Evolutionary conservation across 1,139 yeast species (phyloP).

Genomic region (Debaryomycetaceae sp.): DNA sequence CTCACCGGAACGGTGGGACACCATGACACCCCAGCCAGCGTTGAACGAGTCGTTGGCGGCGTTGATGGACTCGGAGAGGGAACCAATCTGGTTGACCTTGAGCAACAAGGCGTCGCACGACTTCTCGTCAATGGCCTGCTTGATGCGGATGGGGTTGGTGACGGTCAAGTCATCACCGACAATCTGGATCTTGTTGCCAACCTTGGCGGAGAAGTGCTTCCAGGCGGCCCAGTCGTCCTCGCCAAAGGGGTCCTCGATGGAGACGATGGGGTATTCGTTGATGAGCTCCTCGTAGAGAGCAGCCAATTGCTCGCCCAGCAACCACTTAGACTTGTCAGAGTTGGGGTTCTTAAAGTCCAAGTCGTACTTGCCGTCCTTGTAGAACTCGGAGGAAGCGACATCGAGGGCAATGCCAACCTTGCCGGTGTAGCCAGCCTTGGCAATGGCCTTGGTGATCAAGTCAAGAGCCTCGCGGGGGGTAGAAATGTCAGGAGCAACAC

Average conservation of each 20-base stretch:
- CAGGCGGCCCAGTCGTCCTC: constrained; percentile 99
- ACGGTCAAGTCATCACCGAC: constrained; percentile 97
- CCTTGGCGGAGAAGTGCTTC: constrained; percentile 68
- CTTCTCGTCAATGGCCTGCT: constrained; percentile 91
- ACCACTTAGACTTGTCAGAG: constrained; percentile 81
- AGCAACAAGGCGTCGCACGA: constrained; percentile 85
- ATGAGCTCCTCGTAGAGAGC: constrained; percentile 68
- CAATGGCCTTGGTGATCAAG: constrained; percentile 79
- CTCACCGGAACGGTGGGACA: constrained; percentile 98
- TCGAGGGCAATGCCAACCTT: constrained; percentile 84
- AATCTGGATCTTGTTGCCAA: constrained; percentile 65
- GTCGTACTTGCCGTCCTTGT: constrained; percentile 91
- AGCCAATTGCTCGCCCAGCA: constrained; percentile 78
- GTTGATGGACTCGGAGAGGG: constrained; percentile 81
- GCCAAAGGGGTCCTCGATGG: constrained; percentile 96
- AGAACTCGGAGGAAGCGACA: constrained; percentile 94
- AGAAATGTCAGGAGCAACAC: constrained; percentile 94
- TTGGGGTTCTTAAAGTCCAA: constrained; percentile 94
- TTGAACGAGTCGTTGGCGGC: constrained; percentile 86
- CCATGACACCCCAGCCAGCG: constrained; percentile 97
- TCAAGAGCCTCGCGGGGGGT: constrained; percentile 94
- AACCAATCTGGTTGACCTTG: constrained; percentile 95
- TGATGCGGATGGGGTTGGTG: constrained; percentile 89
- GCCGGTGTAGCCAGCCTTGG: constrained; percentile 88
- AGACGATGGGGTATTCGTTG: constrained; percentile 89